phyloP scores from a whole-genome alignment of 1,284 basidiomycete genomes.

The Ustilago hordei region DNA sequence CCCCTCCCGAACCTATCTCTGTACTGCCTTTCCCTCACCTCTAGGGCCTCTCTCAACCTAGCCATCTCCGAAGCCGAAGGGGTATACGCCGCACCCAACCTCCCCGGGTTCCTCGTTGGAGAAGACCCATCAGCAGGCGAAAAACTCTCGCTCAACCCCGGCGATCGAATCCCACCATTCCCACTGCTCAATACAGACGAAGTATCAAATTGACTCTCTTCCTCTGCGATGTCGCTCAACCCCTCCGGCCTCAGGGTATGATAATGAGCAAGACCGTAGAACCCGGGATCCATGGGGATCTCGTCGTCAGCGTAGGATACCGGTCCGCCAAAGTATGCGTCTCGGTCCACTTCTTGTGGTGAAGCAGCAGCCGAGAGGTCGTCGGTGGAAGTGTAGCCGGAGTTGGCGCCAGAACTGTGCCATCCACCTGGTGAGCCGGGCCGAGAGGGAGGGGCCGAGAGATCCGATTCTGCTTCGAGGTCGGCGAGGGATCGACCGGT shows the following conservation, averaged over 20 bases:
- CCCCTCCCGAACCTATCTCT: conserved; percentile 25
- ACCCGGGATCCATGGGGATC: conserved; percentile 47
- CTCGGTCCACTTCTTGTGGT: conserved; percentile 29
- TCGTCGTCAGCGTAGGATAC: conserved; percentile 44
- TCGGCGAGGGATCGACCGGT: conserved; percentile 39
- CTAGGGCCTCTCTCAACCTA: conserved; percentile 41
- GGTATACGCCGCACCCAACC: conserved; percentile 26
- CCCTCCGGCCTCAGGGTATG: conserved; percentile 54
- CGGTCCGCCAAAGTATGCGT: conserved; percentile 30
- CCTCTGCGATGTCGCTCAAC: conserved; percentile 60
- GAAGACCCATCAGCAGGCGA: conserved; percentile 22
- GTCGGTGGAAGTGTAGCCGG: conserved; percentile 23
- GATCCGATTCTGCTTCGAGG: conserved; percentile 37
- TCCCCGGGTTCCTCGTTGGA: conserved; percentile 22
- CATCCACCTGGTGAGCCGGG: conserved; percentile 30
- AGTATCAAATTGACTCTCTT: conserved; percentile 49
- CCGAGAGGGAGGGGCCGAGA: conserved; percentile 24
- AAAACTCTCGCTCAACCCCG: conserved; percentile 21
- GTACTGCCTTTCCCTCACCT: conserved; percentile 46
- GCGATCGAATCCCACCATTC: conserved; percentile 22
- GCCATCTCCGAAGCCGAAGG: conserved; percentile 41
- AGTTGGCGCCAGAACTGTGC: conserved; percentile 2
- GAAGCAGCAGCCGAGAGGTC: conserved; percentile 19
- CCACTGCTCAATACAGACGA: conserved; percentile 43
- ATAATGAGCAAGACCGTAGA: conserved; percentile 54